Evolutionary conservation across 192 early-diverging fungal species (phyloP).

Genomic region (Umbelopsis vinacea): DNA sequence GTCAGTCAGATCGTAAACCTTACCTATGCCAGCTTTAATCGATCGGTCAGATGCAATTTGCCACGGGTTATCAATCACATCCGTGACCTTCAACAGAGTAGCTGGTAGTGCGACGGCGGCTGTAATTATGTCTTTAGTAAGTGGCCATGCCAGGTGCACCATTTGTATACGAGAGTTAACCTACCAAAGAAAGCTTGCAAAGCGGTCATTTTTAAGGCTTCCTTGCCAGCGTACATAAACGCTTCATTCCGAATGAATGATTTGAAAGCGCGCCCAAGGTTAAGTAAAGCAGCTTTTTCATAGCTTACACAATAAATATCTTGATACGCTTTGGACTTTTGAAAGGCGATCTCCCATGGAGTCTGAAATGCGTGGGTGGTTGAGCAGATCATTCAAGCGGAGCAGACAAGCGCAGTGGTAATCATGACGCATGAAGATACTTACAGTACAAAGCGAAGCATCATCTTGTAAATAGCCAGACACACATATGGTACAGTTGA

Average conservation of each 20-base stretch:
- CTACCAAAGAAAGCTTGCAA: constrained; percentile 54
- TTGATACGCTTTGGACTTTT: constrained; percentile 27
- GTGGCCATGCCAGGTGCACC: not conserved
- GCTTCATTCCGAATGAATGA: constrained; percentile 55
- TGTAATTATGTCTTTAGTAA: not conserved
- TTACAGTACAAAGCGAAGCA: not conserved
- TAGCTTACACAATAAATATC: constrained; percentile 58
- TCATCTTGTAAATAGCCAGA: constrained; percentile 60
- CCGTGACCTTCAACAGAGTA: constrained; percentile 53
- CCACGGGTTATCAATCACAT: constrained; percentile 68
- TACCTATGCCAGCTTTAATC: constrained; percentile 55
- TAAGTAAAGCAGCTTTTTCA: constrained; percentile 48
- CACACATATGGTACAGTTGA: constrained; percentile 57
- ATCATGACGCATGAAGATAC: not conserved
- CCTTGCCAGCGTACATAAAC: constrained; percentile 49
- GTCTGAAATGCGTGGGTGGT: constrained; percentile 23
- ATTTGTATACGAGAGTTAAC: not conserved
- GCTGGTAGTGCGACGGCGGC: constrained; percentile 56
- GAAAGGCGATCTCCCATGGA: constrained; percentile 51
- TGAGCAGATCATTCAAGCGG: not conserved
- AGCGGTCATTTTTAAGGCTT: constrained; percentile 54
- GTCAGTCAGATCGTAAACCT: not conserved
- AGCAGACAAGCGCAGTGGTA: not conserved
- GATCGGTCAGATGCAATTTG: constrained; percentile 57
- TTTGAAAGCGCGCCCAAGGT: constrained; percentile 53